These are phyloP conservation scores for Dioscorea zingiberensis DNA, from an alignment of 106 monocot genomes.

Conservation along the genomic window DNA sequence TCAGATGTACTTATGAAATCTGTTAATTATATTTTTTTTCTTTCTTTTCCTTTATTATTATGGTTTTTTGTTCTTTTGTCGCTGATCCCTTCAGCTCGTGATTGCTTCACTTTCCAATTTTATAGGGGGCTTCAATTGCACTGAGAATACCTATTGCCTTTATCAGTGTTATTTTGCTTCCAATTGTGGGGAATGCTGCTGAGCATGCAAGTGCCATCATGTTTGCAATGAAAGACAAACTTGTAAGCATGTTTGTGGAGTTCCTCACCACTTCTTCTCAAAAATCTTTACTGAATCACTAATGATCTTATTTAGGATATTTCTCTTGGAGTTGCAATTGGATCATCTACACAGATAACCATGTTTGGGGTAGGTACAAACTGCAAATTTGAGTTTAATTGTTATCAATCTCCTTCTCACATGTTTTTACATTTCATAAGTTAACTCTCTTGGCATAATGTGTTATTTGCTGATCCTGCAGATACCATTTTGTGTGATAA, in stretches of 20 bases:
- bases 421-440: no score
- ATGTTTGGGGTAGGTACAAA: conserved; percentile 73
- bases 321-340: conserved; percentile 77
- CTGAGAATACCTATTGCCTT: conserved; percentile 68
- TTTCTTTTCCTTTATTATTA: no score
- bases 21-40: no score
- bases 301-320: conserved; percentile 37
- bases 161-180: conserved; percentile 74
- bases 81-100: no score
- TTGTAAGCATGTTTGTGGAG: conserved; percentile 28
- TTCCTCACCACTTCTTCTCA: neutral
- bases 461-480: conserved; percentile 4
- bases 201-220: conserved; percentile 76
- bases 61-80: no score
- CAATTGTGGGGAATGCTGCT: conserved; percentile 77
- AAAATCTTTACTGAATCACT: neutral
- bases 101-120: neutral
- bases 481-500: conserved; percentile 67
- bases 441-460: no score
- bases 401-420: no score
- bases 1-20: no score
- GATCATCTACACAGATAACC: conserved; percentile 82
- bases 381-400: no score
- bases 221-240: conserved; percentile 82
- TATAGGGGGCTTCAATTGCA: conserved; percentile 60